phyloP scores from a whole-genome alignment of 352 stramenopile species.

The Achlya hypogyna region DNA sequence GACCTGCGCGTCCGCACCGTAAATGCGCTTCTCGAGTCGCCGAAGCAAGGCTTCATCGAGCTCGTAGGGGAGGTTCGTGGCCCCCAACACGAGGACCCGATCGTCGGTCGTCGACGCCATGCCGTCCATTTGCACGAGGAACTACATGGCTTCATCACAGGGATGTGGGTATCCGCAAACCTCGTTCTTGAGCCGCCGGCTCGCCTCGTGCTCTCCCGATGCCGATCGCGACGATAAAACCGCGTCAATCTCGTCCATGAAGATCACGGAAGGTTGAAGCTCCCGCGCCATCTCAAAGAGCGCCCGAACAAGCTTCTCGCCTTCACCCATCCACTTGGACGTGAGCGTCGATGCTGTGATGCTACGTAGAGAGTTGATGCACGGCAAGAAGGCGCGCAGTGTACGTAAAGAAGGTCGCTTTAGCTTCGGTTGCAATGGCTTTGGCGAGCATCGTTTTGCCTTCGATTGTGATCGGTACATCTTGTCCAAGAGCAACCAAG shows the following conservation, averaged over 20 bases:
- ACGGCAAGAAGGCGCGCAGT: not conserved
- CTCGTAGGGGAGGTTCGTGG: constrained; percentile 79
- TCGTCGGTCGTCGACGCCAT: constrained; percentile 59
- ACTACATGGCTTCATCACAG: constrained; percentile 28
- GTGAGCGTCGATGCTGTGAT: constrained; percentile 84
- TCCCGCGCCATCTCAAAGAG: constrained; percentile 89
- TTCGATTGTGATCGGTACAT: constrained; percentile 14
- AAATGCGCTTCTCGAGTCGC: constrained; percentile 82
- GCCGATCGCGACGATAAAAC: constrained; percentile 61
- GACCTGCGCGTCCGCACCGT: constrained; percentile 39
- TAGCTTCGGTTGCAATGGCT: constrained; percentile 70
- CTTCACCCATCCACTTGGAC: constrained; percentile 86
- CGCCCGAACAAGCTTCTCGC: constrained; percentile 91
- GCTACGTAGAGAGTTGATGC: constrained; percentile 24
- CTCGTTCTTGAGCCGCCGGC: constrained; percentile 85
- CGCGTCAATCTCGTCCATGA: constrained; percentile 86
- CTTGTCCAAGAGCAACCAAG: not conserved
- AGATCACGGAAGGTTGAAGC: constrained; percentile 76
- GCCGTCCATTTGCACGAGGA: constrained; percentile 82
- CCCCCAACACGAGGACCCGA: constrained; percentile 80
- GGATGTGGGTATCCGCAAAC: constrained; percentile 20
- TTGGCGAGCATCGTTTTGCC: constrained; percentile 80
- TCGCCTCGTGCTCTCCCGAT: constrained; percentile 73
- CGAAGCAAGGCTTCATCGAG: constrained; percentile 82
- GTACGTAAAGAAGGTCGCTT: constrained; percentile 79